phyloP scores from a whole-genome alignment of 1,139 yeast species.

The Yamadazyma dendronema region DNA sequence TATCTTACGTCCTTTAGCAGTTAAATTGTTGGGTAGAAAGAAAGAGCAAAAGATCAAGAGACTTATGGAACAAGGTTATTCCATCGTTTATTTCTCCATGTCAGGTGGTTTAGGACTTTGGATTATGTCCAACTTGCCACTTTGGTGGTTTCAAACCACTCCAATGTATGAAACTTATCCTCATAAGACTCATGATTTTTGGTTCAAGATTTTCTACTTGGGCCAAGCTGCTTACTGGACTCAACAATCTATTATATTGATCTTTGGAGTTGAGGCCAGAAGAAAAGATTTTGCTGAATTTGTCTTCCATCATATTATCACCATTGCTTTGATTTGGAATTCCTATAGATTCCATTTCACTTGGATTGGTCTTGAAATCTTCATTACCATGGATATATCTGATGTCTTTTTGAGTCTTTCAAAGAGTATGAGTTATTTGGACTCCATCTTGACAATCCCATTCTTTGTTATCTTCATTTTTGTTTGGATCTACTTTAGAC shows the following conservation, averaged over 20 bases:
- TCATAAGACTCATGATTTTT: constrained; percentile 68
- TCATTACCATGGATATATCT: constrained; percentile 93
- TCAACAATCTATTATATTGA: constrained; percentile 83
- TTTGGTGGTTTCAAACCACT: constrained; percentile 87
- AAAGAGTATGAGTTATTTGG: constrained; percentile 80
- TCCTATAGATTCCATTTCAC: constrained; percentile 96
- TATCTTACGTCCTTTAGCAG: constrained; percentile 71
- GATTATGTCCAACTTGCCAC: constrained; percentile 78
- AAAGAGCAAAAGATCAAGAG: constrained; percentile 65
- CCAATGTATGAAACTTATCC: constrained; percentile 82
- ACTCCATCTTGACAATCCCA: constrained; percentile 61
- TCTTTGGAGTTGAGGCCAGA: constrained; percentile 88
- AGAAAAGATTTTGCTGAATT: constrained; percentile 90
- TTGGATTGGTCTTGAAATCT: constrained; percentile 89
- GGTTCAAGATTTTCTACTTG: constrained; percentile 78
- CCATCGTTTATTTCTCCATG: constrained; percentile 74
- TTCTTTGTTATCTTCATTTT: constrained; percentile 65
- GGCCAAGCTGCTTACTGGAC: constrained; percentile 98
- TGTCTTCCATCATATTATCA: constrained; percentile 89
- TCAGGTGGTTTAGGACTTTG: constrained; percentile 87
- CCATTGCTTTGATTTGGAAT: constrained; percentile 81
- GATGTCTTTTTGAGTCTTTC: constrained; percentile 86
- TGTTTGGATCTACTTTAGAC: constrained; percentile 88
- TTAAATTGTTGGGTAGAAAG: constrained; percentile 46
- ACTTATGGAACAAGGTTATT: constrained; percentile 91